Evolutionary conservation across 2,329 filamentous ascomycete species (phyloP).

Genomic region (Xylogone sp.): DNA sequence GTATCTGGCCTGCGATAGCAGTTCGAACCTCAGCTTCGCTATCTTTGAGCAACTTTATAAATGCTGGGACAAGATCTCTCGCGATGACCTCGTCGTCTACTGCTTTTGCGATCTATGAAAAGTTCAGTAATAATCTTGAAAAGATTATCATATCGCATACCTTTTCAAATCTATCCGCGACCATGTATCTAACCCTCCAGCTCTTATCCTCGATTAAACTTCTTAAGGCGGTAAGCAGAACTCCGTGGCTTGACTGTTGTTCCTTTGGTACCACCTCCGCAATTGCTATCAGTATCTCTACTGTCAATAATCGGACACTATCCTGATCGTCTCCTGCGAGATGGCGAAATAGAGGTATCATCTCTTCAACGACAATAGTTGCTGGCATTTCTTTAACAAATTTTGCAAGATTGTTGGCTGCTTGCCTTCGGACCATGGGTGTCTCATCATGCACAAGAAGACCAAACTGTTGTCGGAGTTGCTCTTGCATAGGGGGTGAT

Average conservation of each 20-base stretch:
- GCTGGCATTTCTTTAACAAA: constrained; percentile 97
- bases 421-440: constrained; percentile 96
- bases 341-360: constrained; percentile 98
- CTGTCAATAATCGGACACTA: constrained; percentile 90
- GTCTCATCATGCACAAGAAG: constrained; percentile 97
- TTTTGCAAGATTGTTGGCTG: constrained; percentile 92
- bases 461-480: constrained; percentile 86
- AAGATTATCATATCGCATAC: constrained; percentile 39
- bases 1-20: constrained; percentile 95
- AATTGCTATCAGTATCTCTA: constrained; percentile 93
- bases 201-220: constrained; percentile 98
- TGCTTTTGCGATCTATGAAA: constrained; percentile 85
- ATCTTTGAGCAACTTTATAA: constrained; percentile 96
- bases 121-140: constrained; percentile 10
- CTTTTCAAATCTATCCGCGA: constrained; percentile 97
- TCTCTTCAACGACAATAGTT: constrained; percentile 90
- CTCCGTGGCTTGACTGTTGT: constrained; percentile 93
- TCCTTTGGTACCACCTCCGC: constrained; percentile 97
- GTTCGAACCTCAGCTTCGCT: constrained; percentile 97
- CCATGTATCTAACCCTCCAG: constrained; percentile 99
- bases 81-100: constrained; percentile 96
- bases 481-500: constrained; percentile 81
- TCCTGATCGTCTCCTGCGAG: constrained; percentile 96
- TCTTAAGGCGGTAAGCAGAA: constrained; percentile 83
- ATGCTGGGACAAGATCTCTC: constrained; percentile 90